phyloP scores from a whole-genome alignment of 2,329 filamentous ascomycete genomes.

The Talaromyces marneffei region DNA sequence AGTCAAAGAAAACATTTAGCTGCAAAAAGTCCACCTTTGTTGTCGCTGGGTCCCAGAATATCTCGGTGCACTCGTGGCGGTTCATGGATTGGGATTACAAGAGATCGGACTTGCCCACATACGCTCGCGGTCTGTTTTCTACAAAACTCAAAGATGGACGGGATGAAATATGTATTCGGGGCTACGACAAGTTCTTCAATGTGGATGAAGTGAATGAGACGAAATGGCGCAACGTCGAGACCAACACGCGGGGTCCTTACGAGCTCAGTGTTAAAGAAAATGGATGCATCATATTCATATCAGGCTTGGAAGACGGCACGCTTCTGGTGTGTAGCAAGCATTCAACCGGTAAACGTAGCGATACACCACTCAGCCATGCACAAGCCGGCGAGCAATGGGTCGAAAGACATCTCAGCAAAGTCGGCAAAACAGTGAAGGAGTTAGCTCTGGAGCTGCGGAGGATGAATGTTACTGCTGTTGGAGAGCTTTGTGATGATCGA shows the following conservation, averaged over 20 bases:
- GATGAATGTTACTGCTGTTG: conserved; percentile 89
- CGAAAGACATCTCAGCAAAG: conserved; percentile 66
- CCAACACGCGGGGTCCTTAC: conserved; percentile 76
- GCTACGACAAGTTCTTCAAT: conserved; percentile 99
- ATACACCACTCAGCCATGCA: conserved; percentile 72
- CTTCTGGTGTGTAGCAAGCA: conserved; percentile 98
- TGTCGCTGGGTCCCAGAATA: conserved; percentile 58
- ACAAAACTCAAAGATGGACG: conserved; percentile 58
- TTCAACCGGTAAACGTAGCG: conserved; percentile 75
- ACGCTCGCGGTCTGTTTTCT: conserved; percentile 93
- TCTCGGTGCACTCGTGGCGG: conserved; percentile 82
- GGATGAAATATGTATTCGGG: conserved; percentile 75
- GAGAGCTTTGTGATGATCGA: conserved; percentile 88
- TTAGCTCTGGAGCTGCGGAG: conserved; percentile 68
- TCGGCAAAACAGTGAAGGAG: conserved; percentile 74
- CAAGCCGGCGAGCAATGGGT: conserved; percentile 75
- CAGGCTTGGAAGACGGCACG: conserved; percentile 81
- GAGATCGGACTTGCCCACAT: conserved; percentile 74
- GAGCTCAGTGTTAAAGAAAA: conserved; percentile 97
- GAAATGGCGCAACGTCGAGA: conserved; percentile 71
- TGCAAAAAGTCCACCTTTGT: conserved; percentile 76
- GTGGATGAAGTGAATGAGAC: conserved; percentile 75
- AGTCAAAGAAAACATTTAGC: conserved; percentile 56
- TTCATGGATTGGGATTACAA: conserved; percentile 98
- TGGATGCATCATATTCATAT: conserved; percentile 98